phyloP scores from a whole-genome alignment of 148 eudicot species.

The Rhododendron mucronatum region DNA sequence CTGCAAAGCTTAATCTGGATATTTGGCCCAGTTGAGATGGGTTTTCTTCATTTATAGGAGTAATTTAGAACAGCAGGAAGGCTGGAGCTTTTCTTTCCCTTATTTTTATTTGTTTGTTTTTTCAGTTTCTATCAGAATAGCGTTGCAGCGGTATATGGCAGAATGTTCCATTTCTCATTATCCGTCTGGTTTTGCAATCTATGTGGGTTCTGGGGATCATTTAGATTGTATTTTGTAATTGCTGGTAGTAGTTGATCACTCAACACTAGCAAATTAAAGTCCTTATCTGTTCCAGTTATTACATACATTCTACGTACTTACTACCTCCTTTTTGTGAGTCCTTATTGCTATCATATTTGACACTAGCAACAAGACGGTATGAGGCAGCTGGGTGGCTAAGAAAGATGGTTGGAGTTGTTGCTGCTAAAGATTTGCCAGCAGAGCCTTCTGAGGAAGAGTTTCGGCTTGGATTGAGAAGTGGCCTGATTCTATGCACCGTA shows the following conservation, averaged over 20 bases:
- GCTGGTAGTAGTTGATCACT: not conserved
- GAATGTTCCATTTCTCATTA: not conserved
- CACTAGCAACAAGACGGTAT: conserved; percentile 62
- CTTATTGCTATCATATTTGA: not conserved
- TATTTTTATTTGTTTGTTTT: not conserved
- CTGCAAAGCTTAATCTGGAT: not conserved
- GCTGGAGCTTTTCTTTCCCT: not conserved
- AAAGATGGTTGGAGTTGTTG: conserved; percentile 87
- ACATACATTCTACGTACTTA: not conserved
- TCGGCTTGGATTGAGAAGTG: conserved; percentile 80
- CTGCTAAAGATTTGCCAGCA: conserved; percentile 79
- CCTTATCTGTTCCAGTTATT: not conserved
- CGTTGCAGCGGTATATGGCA: not conserved
- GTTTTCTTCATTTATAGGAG: not conserved
- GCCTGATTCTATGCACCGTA: conserved; percentile 78
- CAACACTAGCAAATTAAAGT: not conserved
- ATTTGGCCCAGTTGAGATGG: not conserved
- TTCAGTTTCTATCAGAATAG: not conserved
- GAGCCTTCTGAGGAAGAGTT: conserved; percentile 94
- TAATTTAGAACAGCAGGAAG: not conserved
- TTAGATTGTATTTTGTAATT: not conserved
- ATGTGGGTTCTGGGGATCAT: not conserved
- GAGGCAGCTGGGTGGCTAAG: conserved; percentile 92
- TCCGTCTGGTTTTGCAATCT: not conserved
- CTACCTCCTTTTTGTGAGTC: not conserved